Evolutionary conservation across 2,329 filamentous ascomycete genomes (phyloP), one percentile per base, ranked within the genome.

Genomic region (Penicillium fuscoglaucum): DNA sequence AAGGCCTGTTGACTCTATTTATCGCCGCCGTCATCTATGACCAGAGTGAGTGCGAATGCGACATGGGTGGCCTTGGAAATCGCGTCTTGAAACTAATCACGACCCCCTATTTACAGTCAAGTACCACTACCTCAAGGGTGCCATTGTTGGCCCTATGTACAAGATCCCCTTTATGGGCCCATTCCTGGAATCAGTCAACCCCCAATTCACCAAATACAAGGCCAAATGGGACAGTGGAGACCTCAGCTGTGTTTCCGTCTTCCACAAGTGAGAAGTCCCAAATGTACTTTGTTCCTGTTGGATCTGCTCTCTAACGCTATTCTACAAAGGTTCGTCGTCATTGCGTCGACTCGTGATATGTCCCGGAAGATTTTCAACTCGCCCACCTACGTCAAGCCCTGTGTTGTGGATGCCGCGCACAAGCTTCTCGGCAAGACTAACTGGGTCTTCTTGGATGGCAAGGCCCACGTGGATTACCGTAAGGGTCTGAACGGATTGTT

Each of bases 401-500:
- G 93, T 72, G 93, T 99, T 61, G 95, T 99, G 63, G 93, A 98
- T 74, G 87, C 89, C 59, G 95, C 95, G 21, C 88, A 91, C 78
- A 98, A 98, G 81, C 89, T 99, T 51, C 87, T 99, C 52, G 90
- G 95, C 59, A 84, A 87, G 61, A 89, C 90, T 70, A 97, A 97
- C 81, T 99, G 93, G 91, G 95, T 98, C 19, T 98, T 98, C 79
- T 82, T 99, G 65, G 93, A 98, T 72, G 95, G 95, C 71, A 96
- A 93, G 79, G 87, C 87, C 40, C 95, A 99, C 70, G 91, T 96
- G 66, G 95, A 98, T 71, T 99, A 95, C 80, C 93, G 95, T 74
- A 98, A 97, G 81, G 95, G 95, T 53, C 83, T 99, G 66, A 98
- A 97, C 76, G 89, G 88, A 58, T 85, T 98, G 29, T 99, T 99